Base-by-base conservation (phyloP, 768 basidiomycete species). In the Russula ochroleuca region DNA sequence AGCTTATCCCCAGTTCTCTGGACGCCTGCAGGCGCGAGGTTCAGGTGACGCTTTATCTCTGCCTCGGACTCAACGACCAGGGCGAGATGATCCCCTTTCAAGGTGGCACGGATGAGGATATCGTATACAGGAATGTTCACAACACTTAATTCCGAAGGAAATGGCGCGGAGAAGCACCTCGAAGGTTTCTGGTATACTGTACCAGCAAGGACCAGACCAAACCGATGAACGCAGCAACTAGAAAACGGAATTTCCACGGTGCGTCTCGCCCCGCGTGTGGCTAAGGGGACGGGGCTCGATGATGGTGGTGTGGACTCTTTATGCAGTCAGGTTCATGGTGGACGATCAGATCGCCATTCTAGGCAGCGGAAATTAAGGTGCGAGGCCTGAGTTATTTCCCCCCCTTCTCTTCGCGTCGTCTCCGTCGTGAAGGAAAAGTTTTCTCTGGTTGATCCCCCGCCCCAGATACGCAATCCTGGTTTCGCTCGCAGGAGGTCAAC, bases 171-270 rank as follows among this genome's bases (percentile, higher is more conserved):
- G 69, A 71, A 82, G 65, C 78, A 73, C 43, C 74, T 83, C 21
- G 74, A 77, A 64, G 79, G 84, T 65, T 80, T 81, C 73, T 81
- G 85, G 81, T 86, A 85, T 70, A 79, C n/a, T n/a, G n/a, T n/a
- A n/a, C 80, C 6, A 81, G 82, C 57, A 87, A 84, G 70, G 86
- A 88, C 69, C 83, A 86, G 73, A 79, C 78, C 1, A 78, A 79
- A 50, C 88, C 88, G 4, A 77, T 87, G 47, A 85, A 85, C 62
- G 87, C 87, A 13, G 80, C 83, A 33, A 74, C 77, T 69, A 86
- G 85, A 75, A 82, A 86, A 67, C 79, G 88, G 25, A 89, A 87
- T 71, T 89, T 87, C 70, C 87, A 90, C 67, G 74, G 79, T 82
- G 55, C 9, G 77, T 71, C 7, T 54, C n/a, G n/a, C 40, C 43